A percentile compares a stretch with the other conserved stretches of the same genome.
phyloP scores from a whole-genome alignment of 306 rosid species.

The Canavalia ensiformis region DNA sequence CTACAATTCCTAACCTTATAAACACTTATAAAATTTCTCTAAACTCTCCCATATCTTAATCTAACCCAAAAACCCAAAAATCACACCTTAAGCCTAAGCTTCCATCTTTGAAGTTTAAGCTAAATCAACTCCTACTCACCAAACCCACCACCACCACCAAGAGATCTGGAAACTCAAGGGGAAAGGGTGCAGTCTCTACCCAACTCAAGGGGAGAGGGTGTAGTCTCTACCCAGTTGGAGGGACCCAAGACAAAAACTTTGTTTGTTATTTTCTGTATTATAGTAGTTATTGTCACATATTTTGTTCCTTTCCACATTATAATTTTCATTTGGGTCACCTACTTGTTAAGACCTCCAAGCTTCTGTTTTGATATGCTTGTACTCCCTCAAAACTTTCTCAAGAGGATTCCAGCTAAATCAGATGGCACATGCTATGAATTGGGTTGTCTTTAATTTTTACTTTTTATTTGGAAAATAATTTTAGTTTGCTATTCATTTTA shows the following conservation, averaged over 20 bases:
- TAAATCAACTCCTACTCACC: no score
- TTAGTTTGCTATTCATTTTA: no score
- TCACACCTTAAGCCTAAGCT: no score
- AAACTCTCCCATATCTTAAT: no score
- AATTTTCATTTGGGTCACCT: background rate
- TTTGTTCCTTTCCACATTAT: slow-evolving; percentile 31
- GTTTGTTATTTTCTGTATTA: slow-evolving; percentile 53
- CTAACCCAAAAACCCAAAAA: no score
- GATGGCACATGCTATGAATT: slow-evolving; percentile 56
- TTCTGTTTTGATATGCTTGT: slow-evolving; percentile 49
- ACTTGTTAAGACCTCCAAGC: slow-evolving; percentile 55
- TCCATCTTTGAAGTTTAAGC: no score
- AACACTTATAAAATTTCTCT: no score
- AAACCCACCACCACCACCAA: no score
- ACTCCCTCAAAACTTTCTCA: slow-evolving; percentile 56
- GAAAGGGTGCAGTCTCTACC: slow-evolving; percentile 51
- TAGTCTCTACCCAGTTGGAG: slow-evolving; percentile 56
- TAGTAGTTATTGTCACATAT: slow-evolving; percentile 44
- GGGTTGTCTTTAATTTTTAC: background rate
- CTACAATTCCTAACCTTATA: no score
- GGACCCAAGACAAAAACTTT: slow-evolving; percentile 60
- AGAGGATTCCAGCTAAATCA: slow-evolving; percentile 68
- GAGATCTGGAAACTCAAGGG: slow-evolving; percentile 63
- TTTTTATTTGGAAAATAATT: no score
- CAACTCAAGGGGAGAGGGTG: no score